Evolutionary conservation across 1,284 basidiomycete genomes (phyloP).

Genomic region (Cryptococcus jaspeensis): DNA sequence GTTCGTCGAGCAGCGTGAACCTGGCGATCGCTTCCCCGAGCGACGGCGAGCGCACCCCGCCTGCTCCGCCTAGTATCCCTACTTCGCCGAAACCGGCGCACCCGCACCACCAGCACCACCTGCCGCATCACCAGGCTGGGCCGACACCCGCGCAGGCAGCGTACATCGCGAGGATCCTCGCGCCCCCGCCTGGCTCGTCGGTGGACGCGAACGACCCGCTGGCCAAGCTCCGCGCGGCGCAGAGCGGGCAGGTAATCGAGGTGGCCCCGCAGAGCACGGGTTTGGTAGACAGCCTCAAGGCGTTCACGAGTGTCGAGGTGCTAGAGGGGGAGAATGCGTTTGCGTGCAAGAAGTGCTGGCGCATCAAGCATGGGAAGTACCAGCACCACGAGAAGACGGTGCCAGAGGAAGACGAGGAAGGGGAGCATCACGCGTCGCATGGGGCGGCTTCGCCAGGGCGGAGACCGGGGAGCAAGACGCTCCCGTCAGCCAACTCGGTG

Average conservation of each 20-base stretch:
- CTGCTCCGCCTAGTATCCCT: not conserved
- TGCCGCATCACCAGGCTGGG: conserved; percentile 22
- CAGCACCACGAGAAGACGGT: conserved; percentile 22
- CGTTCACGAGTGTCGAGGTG: conserved; percentile 87
- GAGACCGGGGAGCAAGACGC: not conserved
- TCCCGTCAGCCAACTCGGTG: not conserved
- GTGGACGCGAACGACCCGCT: conserved; percentile 35
- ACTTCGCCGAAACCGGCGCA: not conserved
- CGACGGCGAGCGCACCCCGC: conserved; percentile 6
- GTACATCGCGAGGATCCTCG: conserved; percentile 50
- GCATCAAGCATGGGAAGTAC: conserved; percentile 53
- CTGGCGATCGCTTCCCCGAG: conserved; percentile 2
- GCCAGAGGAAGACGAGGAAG: conserved; percentile 48
- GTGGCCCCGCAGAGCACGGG: conserved; percentile 37
- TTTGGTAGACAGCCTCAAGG: conserved; percentile 63
- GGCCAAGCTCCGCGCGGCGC: conserved; percentile 39
- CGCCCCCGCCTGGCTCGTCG: conserved; percentile 26
- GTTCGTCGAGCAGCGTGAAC: conserved; percentile 24
- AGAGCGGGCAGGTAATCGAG: conserved; percentile 22
- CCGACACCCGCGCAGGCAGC: conserved; percentile 51
- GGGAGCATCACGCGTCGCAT: not conserved
- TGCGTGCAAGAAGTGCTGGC: conserved; percentile 90
- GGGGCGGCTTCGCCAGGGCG: not conserved
- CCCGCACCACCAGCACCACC: conserved; percentile 1
- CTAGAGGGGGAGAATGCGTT: conserved; percentile 92